Percentiles rank a stretch among this genome's conserved stretches.
Conservation (phyloP, 345 rosid species). For the Dipteronia sinensis region DNA sequence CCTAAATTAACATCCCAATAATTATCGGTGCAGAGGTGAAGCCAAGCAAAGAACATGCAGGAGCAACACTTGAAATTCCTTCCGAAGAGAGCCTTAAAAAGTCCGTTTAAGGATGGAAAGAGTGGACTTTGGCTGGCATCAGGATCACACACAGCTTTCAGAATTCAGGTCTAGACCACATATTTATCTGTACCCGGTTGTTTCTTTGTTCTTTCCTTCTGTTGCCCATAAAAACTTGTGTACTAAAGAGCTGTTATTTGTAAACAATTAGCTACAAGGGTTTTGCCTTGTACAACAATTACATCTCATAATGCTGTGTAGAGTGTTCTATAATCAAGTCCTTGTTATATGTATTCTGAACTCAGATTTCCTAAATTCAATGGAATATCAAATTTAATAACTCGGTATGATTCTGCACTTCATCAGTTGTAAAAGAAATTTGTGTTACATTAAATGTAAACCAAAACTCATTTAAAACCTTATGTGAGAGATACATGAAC, state of each 20-base stretch:
- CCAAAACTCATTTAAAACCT: too few species aligned
- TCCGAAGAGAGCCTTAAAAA: constrained; percentile 66
- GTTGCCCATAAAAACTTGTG: background rate
- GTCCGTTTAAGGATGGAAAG: constrained; percentile 36
- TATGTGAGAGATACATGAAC: background rate
- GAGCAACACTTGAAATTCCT: constrained; percentile 84
- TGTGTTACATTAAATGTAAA: background rate
- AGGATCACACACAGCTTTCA: background rate
- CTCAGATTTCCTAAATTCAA: background rate
- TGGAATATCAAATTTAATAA: background rate
- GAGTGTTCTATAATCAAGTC: background rate
- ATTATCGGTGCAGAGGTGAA: constrained; percentile 61
- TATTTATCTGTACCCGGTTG: background rate
- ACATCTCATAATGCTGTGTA: background rate
- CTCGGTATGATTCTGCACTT: background rate
- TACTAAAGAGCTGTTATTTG: background rate
- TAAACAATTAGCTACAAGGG: background rate
- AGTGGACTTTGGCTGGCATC: background rate
- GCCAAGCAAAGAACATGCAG: constrained; percentile 73
- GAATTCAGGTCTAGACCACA: background rate
- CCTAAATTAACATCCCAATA: background rate
- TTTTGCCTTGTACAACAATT: background rate
- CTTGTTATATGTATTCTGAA: background rate
- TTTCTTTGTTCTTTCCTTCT: background rate
- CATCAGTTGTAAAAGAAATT: background rate